Conservation (phyloP, 192 early-diverging fungal genomes). For the Backusella macrospora region DNA sequence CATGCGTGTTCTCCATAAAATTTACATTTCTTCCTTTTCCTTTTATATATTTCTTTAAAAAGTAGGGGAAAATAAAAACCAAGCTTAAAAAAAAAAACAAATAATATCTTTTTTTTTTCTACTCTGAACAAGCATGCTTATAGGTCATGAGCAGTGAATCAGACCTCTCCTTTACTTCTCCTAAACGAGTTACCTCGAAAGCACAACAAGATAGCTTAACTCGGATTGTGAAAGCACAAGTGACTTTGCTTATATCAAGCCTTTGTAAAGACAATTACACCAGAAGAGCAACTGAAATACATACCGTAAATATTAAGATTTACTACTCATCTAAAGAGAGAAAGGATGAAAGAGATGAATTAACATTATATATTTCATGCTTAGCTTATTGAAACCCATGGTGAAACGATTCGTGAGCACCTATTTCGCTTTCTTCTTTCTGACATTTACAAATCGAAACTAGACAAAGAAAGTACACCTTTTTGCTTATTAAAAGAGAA, state of each 20-base stretch:
- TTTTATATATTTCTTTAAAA: conserved; percentile 2
- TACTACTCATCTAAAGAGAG: conserved; percentile 8
- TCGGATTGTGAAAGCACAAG: conserved; percentile 63
- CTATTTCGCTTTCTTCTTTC: conserved; percentile 45
- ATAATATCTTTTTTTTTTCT: no score
- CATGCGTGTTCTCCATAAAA: conserved; percentile 8
- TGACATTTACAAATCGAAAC: conserved; percentile 16
- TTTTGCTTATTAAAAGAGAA: conserved; percentile 29
- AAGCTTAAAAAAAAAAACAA: neutral
- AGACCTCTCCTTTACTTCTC: conserved; percentile 43
- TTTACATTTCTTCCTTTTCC: neutral
- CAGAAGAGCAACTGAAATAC: conserved; percentile 52
- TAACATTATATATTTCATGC: neutral
- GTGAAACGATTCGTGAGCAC: conserved; percentile 51
- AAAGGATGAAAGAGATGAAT: neutral
- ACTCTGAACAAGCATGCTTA: conserved; percentile 22
- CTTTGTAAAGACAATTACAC: conserved; percentile 56
- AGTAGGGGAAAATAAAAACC: neutral
- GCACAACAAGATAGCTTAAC: conserved; percentile 50
- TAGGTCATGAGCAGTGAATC: conserved; percentile 57
- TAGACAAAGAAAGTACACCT: neutral
- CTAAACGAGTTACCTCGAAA: conserved; percentile 44
- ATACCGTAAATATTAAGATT: conserved; percentile 41
- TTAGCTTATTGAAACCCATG: conserved; percentile 57
- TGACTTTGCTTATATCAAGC: conserved; percentile 52